Evolutionary conservation across 768 basidiomycete genomes (phyloP), one percentile per base, ranked within the genome.

Genomic region (Lepiota venenata): DNA sequence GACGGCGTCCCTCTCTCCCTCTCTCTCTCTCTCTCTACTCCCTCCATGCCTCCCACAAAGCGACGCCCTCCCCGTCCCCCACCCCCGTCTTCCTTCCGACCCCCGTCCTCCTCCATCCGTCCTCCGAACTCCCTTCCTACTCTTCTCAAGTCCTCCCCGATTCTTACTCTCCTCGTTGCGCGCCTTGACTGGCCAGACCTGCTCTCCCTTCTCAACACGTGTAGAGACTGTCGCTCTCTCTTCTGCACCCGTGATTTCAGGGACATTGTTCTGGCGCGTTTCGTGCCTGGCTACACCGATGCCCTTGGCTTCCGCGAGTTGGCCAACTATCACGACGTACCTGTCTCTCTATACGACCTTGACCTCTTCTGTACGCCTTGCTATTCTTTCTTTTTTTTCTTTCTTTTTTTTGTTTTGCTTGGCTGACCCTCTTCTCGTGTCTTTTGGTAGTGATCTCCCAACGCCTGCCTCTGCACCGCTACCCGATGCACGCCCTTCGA

Each of bases 401-500:
- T 45, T 3, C 27, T 54, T 21, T 45, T 46, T 43, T 44, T 45
- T 56, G 3, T 25, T 25, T 45, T 59, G 55, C 50, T 56, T 27
- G 51, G 56, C 48, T 38, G 44, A 62, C 45, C 35, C 49, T 52
- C n/a, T 40, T 52, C n/a, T 40, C 32, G 38, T 46, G 53, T 52
- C 50, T 32, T 45, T 41, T 16, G 47, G 32, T 59, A 90, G 88
- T 87, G 58, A 70, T 83, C 46, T 89, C 89, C 0, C 85, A 86
- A 61, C 72, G 72, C 9, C 69, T 84, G 9, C 79, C 83, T 0
- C 74, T 90, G 20, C 87, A 89, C 59, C 75, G 74, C 32, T 92
- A 91, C 60, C 88, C 89, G 0, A 81, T 81, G 64, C 82, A 85
- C 55, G 82, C 87, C 15, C 73, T 89, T 7, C 69, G 77, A 18